Conservation (phyloP, 2,329 filamentous ascomycete species). For the Stagonosporopsis vannaccii region DNA sequence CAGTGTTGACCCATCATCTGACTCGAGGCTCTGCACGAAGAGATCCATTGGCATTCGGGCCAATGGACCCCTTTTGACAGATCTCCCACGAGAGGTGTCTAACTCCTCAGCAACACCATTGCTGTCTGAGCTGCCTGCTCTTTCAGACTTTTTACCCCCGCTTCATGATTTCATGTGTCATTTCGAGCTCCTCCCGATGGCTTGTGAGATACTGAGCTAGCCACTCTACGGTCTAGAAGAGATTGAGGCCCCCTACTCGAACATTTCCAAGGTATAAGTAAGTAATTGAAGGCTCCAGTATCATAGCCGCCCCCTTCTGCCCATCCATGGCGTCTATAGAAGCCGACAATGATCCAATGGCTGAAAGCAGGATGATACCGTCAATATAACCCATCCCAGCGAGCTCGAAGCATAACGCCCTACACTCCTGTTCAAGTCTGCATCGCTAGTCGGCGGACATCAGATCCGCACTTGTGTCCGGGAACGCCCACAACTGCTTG, state of each 20-base stretch:
- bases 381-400: conserved; percentile 12
- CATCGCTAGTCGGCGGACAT: background rate
- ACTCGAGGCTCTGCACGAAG: background rate
- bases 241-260: conserved; percentile 15
- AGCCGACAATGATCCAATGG: conserved; percentile 9
- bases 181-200: conserved; percentile 5
- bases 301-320: conserved; percentile 8
- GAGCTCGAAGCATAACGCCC: conserved; percentile 7
- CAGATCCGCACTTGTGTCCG: conserved; percentile 4
- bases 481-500: background rate
- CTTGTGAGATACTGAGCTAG: conserved; percentile 15
- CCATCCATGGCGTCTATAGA: conserved; percentile 14
- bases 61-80: conserved; percentile 14
- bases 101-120: conserved; percentile 10
- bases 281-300: conserved; percentile 9
- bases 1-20: background rate
- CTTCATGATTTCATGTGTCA: background rate
- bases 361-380: conserved; percentile 1
- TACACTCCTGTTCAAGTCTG: background rate
- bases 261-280: conserved; percentile 14
- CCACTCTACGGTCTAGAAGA: conserved; percentile 26
- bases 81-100: conserved; percentile 22
- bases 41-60: background rate
- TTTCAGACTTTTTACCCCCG: background rate
- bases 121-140: background rate